Conservation (phyloP, 2,329 filamentous ascomycete genomes). For the Shiraia bambusicola region DNA sequence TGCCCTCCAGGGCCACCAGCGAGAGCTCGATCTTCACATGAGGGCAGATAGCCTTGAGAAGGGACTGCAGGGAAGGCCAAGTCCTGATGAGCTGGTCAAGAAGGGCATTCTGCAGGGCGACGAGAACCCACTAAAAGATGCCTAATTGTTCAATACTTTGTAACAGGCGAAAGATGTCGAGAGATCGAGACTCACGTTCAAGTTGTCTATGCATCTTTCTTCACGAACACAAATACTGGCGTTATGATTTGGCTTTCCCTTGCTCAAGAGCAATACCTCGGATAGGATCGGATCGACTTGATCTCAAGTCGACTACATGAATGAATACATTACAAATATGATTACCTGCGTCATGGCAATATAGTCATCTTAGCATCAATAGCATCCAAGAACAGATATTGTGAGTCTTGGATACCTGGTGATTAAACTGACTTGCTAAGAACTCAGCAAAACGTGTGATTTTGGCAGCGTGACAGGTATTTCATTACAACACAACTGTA, state of each 20-base stretch:
- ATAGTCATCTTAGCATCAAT: too few relatives aligned
- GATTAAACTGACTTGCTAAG: too few relatives aligned
- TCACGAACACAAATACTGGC: not conserved
- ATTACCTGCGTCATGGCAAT: too few relatives aligned
- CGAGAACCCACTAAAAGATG: conserved; percentile 37
- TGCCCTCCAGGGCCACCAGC: conserved; percentile 75
- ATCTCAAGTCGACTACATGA: too few relatives aligned
- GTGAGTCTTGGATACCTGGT: too few relatives aligned
- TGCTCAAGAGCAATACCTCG: too few relatives aligned
- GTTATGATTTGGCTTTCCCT: too few relatives aligned
- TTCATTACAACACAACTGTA: not conserved
- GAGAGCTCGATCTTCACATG: conserved; percentile 87
- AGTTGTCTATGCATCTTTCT: not conserved
- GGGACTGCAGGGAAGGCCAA: conserved; percentile 76
- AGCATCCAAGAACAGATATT: too few relatives aligned
- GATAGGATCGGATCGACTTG: too few relatives aligned
- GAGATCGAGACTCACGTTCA: not conserved
- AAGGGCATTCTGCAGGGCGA: conserved; percentile 70
- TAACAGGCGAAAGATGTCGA: not conserved
- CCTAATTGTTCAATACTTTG: conserved; percentile 1
- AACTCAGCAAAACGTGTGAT: not conserved
- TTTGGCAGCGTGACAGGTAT: not conserved
- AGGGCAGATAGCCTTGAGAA: conserved; percentile 82
- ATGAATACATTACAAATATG: too few relatives aligned
- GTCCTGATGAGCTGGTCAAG: conserved; percentile 73